Base-by-base conservation (phyloP, 169 alveolate genomes). In the Ichthyophthirius multifiliis region DNA sequence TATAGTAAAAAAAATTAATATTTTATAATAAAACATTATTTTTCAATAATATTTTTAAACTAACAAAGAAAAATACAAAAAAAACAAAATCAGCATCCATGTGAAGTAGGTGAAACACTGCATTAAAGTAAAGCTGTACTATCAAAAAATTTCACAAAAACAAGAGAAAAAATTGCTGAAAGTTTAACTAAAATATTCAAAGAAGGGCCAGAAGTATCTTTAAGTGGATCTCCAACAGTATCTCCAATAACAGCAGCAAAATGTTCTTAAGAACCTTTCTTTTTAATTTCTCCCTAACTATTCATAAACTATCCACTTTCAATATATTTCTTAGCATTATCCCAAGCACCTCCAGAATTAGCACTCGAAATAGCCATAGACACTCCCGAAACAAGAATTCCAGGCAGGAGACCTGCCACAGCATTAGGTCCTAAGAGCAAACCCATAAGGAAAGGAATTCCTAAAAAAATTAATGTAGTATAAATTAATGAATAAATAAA, bases 281-380 rank as follows among this genome's bases (percentile, higher is more conserved):
- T 83, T 34, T n/a, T 20, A 3, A n/a, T 44, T 44, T 32, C 16
- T 1, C 71, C 35, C 46, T 43, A 37, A 15, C 47, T 32, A 15
- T 62, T 65, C 32, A 35, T 44, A 27, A 55, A 73, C 4, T 74
- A 43, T 20, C 86, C 91, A 47, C 76, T 47, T 80, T 90, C 95
- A 63, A 90, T 78, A 67, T 76, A 86, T 71, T 90, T 90, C 88
- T 90, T 90, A 39, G 95, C 93, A 74, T 90, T 90, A 65, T 90
- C 95, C 95, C 95, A 90, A 43, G 95, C 95, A 30, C 95, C 95
- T 34, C 95, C 95, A 39, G 93, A 37, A 78, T 90, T 90, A 30
- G 93, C 83, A 65, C 76, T 65, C 9, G 93, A 90, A 34, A 87
- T 90, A 13, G 93, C 95, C 78, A 90, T 83, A 43, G 88, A 84